A percentile compares a stretch with the other conserved stretches of the same genome.
These are phyloP conservation scores for Aspergillus ellipticus DNA, from an alignment of 495 filamentous ascomycete genomes.

Conservation along the genomic window DNA sequence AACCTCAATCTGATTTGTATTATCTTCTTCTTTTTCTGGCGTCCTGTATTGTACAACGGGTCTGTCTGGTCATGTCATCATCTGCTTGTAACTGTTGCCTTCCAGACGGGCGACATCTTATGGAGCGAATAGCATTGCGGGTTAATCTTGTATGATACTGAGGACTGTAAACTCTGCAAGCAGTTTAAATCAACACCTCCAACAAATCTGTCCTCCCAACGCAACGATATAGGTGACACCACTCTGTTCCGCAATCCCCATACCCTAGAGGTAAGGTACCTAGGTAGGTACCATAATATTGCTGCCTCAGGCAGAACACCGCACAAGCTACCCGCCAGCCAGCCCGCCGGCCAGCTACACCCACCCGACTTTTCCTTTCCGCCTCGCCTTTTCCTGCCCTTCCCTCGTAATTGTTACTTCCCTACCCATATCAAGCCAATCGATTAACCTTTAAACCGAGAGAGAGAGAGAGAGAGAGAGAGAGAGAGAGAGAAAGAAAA, in stretches of 20 bases:
- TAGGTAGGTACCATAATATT: no score
- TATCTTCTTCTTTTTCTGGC: not conserved
- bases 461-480: not conserved
- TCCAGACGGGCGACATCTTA: no score
- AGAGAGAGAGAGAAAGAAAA: no score
- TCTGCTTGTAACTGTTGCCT: no score
- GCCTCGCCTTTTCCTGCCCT: not conserved
- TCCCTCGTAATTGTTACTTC: no score
- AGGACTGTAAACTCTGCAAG: not conserved
- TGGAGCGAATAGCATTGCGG: no score
- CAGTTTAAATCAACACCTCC: not conserved
- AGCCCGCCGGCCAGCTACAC: not conserved
- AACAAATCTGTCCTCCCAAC: no score
- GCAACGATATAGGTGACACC: no score
- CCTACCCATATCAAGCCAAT: not conserved
- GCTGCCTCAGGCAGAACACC: slow-evolving; percentile 1
- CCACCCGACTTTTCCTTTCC: not conserved
- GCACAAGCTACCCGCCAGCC: not conserved
- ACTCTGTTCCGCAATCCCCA: no score
- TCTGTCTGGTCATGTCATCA: no score
- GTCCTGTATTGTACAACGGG: not conserved
- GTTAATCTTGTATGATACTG: not conserved
- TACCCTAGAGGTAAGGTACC: no score
- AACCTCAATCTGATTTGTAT: not conserved
- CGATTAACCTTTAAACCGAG: not conserved